Conservation (phyloP, 306 rosid genomes). For the Cucurbita ficifolia region DNA sequence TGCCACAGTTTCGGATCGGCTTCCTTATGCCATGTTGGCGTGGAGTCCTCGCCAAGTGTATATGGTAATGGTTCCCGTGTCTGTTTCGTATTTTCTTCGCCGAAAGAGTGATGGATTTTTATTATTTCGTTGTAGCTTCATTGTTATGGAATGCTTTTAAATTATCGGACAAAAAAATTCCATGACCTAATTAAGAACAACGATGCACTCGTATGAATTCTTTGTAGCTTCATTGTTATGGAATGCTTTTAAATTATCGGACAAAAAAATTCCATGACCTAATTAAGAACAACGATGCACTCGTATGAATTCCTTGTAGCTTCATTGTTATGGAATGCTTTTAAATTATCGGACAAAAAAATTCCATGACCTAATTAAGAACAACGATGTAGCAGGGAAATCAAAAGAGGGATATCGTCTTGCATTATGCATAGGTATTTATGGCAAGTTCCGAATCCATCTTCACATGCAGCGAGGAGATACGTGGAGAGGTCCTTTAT, state of each 20-base stretch:
- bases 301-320: slow-evolving; percentile 41
- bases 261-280: slow-evolving; percentile 30
- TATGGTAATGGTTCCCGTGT: slow-evolving; percentile 24
- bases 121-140: slow-evolving; percentile 41
- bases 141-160: slow-evolving; percentile 64
- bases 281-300: slow-evolving; percentile 38
- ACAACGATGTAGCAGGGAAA: slow-evolving; percentile 13
- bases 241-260: slow-evolving; percentile 52
- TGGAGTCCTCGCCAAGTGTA: slow-evolving; percentile 68
- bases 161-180: slow-evolving; percentile 37
- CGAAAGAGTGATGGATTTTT: neutral
- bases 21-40: slow-evolving; percentile 43
- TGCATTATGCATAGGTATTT: neutral
- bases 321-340: slow-evolving; percentile 73
- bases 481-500: slow-evolving; percentile 75
- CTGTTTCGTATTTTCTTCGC: neutral
- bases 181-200: slow-evolving; percentile 35
- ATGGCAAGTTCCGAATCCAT: neutral
- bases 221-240: slow-evolving; percentile 72
- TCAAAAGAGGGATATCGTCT: neutral
- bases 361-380: slow-evolving; percentile 35
- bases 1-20: slow-evolving; percentile 33
- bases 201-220: slow-evolving; percentile 29
- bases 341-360: slow-evolving; percentile 43
- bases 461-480: slow-evolving; percentile 55